Evolutionary conservation across 2,329 filamentous ascomycete species (phyloP).

Genomic region (Parastagonospora nodorum): DNA sequence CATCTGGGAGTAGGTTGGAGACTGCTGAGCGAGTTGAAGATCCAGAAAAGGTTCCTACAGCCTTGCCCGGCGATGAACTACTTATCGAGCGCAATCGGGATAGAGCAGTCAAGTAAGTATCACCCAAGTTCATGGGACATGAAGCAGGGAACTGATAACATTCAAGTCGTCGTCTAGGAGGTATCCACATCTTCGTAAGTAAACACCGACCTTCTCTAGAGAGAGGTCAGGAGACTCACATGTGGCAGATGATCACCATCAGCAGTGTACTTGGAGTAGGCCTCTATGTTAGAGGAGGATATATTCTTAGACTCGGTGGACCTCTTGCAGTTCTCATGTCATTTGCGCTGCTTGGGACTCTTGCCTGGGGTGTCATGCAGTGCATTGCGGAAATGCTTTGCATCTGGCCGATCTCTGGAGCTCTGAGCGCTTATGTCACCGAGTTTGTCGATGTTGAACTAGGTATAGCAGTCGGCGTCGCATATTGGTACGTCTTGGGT

Average conservation of each 20-base stretch:
- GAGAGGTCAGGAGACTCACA: neutral
- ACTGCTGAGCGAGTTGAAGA: neutral
- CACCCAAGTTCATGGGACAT: neutral
- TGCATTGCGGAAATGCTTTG: slow-evolving; percentile 12
- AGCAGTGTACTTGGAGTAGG: slow-evolving; percentile 7
- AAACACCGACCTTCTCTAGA: neutral
- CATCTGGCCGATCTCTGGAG: slow-evolving; percentile 33
- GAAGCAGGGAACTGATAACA: neutral
- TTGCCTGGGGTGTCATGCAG: slow-evolving; percentile 9
- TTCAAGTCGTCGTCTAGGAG: slow-evolving; percentile 3
- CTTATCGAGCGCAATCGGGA: slow-evolving; percentile 1
- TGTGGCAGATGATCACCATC: slow-evolving; percentile 11
- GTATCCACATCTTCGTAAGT: slow-evolving; percentile 8
- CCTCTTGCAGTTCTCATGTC: slow-evolving; percentile 6
- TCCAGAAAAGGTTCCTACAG: neutral
- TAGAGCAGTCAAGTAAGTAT: slow-evolving; percentile 1
- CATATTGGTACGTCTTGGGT: slow-evolving; percentile 35
- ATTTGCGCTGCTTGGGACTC: slow-evolving; percentile 5
- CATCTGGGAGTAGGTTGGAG: neutral
- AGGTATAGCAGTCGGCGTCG: slow-evolving; percentile 39
- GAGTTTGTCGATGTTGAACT: slow-evolving; percentile 42
- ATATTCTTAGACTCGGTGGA: slow-evolving; percentile 9
- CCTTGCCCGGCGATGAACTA: neutral
- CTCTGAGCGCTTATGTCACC: slow-evolving; percentile 38
- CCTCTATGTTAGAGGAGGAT: slow-evolving; percentile 4